Evolutionary conservation across 768 basidiomycete species (phyloP).

Genomic region (Mycena venus): DNA sequence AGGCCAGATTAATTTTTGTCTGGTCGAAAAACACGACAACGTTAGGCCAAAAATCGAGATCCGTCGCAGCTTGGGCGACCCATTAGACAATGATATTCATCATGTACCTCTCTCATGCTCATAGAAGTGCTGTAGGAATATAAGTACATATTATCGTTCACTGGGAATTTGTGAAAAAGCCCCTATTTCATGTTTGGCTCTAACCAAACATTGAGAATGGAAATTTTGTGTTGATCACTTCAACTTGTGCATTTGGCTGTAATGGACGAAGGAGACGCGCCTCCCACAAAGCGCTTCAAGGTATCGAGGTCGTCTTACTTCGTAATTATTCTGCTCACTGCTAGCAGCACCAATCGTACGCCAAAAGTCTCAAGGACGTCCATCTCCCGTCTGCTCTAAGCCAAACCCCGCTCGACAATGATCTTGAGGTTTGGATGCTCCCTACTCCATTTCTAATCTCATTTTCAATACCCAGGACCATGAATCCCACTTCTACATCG

Average conservation of each 20-base stretch:
- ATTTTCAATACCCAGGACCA: conserved; percentile 68
- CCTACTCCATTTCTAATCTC: background rate
- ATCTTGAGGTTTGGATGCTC: conserved; percentile 62
- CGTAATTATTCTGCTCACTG: background rate
- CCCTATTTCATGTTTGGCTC: conserved; percentile 23
- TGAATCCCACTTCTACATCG: conserved; percentile 82
- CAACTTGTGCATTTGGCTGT: background rate
- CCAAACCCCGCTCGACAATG: conserved; percentile 68
- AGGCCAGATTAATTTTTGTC: conserved; percentile 17
- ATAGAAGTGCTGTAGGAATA: conserved; percentile 11
- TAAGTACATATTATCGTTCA: background rate
- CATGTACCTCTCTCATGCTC: conserved; percentile 7
- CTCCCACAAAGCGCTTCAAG: conserved; percentile 65
- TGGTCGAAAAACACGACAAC: background rate
- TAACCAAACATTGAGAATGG: no score
- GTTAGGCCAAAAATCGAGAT: background rate
- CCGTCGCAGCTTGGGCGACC: background rate
- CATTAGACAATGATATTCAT: background rate
- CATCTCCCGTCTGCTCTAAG: conserved; percentile 78
- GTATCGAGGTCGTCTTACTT: conserved; percentile 38
- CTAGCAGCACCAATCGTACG: conserved; percentile 80
- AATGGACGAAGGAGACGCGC: conserved; percentile 40
- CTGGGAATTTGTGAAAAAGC: background rate
- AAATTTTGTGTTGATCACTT: conserved; percentile 20
- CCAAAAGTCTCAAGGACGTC: conserved; percentile 73